phyloP scores from a whole-genome alignment of 1,139 yeast genomes.

The Ogataea hybrid region DNA sequence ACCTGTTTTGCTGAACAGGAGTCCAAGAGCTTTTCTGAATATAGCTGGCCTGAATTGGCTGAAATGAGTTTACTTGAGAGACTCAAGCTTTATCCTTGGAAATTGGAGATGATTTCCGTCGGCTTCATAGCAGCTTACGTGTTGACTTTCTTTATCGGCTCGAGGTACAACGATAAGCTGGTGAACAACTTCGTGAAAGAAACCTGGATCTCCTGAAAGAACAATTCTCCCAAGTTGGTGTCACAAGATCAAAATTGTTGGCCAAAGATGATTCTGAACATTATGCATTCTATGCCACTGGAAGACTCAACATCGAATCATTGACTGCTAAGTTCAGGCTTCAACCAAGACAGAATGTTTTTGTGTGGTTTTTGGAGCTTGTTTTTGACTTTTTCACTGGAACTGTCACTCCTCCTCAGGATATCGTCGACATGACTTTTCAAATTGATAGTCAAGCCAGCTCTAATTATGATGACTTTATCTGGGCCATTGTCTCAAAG shows the following conservation, averaged over 20 bases:
- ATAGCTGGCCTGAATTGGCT: conserved; percentile 51
- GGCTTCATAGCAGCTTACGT: conserved; percentile 47
- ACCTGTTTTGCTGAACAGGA: conserved; percentile 12
- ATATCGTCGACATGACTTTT: conserved; percentile 60
- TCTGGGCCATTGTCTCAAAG: conserved; percentile 84
- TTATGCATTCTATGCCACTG: conserved; percentile 81
- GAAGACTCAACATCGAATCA: conserved; percentile 73
- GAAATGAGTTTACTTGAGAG: conserved; percentile 52
- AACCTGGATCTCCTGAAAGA: conserved; percentile 48
- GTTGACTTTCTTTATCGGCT: conserved; percentile 55
- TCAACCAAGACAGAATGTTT: conserved; percentile 77
- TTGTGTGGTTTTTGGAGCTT: conserved; percentile 60
- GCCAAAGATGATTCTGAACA: conserved; percentile 70
- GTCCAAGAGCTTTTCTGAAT: conserved; percentile 33
- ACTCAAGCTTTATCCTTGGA: conserved; percentile 64
- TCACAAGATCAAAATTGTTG: conserved; percentile 44
- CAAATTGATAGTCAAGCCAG: conserved; percentile 53
- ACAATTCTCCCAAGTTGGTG: conserved; percentile 83
- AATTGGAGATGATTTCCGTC: conserved; percentile 60
- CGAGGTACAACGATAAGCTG: conserved; percentile 50
- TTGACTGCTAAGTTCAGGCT: conserved; percentile 61
- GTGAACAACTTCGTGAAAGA: conserved; percentile 54
- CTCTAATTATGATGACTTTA: conserved; percentile 59
- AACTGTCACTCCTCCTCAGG: conserved; percentile 51
- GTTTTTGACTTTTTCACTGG: conserved; percentile 54